Evolutionary conservation across 495 filamentous ascomycete genomes (phyloP), one percentile per base, ranked within the genome.

Genomic region (Aspergillus panamensis): DNA sequence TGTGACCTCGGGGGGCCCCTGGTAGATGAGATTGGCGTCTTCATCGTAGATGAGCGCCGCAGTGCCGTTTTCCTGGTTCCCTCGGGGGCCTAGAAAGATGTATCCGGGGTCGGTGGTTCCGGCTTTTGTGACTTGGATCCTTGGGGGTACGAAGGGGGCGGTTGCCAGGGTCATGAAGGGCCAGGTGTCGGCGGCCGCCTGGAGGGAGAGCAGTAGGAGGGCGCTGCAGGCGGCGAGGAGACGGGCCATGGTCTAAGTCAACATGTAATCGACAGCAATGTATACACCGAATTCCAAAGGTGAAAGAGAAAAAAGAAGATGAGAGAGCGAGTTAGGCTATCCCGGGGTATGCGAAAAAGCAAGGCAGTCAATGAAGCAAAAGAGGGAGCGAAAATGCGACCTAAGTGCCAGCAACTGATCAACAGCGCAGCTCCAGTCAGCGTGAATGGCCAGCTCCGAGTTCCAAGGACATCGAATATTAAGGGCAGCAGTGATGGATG

Each of bases 41-140:
- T 72, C 62, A 35, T 72, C 69, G 54, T 72, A 74, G 29, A 74
- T 72, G 16, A 74, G 61, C 6, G 73, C 68, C 14, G 71, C 71
- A 21, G 61, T 61, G 7, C 69, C 71, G 13, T 60, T 31, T 21
- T 60, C 61, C 33, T 69, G 61, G 19, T 64, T 64, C 12, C 69
- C 71, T 35, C 68, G 71, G 43, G 69, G 69, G 2, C 69, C 71
- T 25, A 74, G 45, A 51, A 74, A 74, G 20, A 74, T 59, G 43
- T 71, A 74, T 12, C 71, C 71, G 6, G 71, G 66, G 19, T 68
- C 65, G 7, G 68, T 65, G 5, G 55, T 44, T 25, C 71, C 71
- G 13, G 61, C 65, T 50, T 68, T 68, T 32, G 64, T 68, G 32
- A 74, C 61, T 29, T 68, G 53, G 6, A 74, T 48, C 45, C 63